A percentile compares a stretch with the other conserved stretches of the same genome.
These are phyloP conservation scores for Cryomyces minteri DNA, from an alignment of 495 filamentous ascomycete genomes.

Conservation along the genomic window DNA sequence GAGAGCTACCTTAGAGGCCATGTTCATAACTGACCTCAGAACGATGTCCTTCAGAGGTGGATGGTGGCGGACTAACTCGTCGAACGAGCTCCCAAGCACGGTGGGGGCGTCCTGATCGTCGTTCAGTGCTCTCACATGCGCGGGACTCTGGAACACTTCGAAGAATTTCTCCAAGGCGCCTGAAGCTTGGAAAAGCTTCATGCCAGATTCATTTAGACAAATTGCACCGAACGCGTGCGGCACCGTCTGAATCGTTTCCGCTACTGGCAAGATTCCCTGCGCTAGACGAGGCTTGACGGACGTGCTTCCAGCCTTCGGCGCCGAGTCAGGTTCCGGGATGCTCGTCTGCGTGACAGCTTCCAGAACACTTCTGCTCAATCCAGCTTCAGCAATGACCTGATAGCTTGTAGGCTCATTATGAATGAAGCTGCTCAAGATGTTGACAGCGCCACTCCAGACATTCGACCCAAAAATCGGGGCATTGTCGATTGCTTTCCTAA, in stretches of 20 bases:
- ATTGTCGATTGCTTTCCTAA: slow-evolving; percentile 70
- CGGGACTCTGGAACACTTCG: slow-evolving; percentile 82
- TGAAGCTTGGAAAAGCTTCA: slow-evolving; percentile 76
- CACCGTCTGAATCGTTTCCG: slow-evolving; percentile 71
- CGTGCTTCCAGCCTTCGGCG: slow-evolving; percentile 18
- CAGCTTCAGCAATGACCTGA: slow-evolving; percentile 82
- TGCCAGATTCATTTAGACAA: slow-evolving; percentile 73
- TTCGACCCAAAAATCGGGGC: slow-evolving; percentile 63
- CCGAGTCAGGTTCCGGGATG: too few relatives aligned
- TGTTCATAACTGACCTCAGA: slow-evolving; percentile 59
- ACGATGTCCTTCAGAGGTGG: slow-evolving; percentile 63
- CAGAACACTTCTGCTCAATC: slow-evolving; percentile 67
- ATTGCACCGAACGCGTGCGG: slow-evolving; percentile 84
- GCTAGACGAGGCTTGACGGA: slow-evolving; percentile 26
- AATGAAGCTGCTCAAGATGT: slow-evolving; percentile 86
- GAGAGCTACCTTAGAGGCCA: slow-evolving; percentile 59
- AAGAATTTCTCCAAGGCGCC: slow-evolving; percentile 70
- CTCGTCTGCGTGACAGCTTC: slow-evolving; percentile 47
- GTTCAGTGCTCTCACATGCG: slow-evolving; percentile 68
- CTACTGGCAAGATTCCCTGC: slow-evolving; percentile 59
- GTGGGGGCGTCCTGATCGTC: slow-evolving; percentile 45
- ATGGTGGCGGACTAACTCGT: slow-evolving; percentile 89
- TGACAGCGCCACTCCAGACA: slow-evolving; percentile 84
- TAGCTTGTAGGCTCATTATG: slow-evolving; percentile 99
- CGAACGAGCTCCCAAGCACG: slow-evolving; percentile 65